Conservation (phyloP, 2,329 filamentous ascomycete genomes). For the Hypoxylon sp. region DNA sequence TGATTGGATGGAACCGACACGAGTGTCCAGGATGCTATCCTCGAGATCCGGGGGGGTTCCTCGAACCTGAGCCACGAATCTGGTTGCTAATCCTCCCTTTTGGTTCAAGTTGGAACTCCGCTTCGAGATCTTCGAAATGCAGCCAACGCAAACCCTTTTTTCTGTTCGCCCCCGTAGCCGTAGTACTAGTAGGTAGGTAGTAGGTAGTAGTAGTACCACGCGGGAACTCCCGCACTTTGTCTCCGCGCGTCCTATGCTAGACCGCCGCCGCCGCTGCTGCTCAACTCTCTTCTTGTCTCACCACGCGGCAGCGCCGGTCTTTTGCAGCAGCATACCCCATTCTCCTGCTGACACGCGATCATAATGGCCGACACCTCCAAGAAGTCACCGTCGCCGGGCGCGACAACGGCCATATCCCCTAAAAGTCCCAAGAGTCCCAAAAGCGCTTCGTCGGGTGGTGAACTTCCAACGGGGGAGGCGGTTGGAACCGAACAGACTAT, state of each 20-base stretch:
- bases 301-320: constrained; percentile 1
- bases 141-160: constrained; percentile 1
- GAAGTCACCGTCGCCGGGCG: constrained; percentile 11
- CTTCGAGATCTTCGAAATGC: constrained; percentile 13
- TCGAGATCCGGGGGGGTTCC: constrained; percentile 10
- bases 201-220: no score
- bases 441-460: constrained; percentile 7
- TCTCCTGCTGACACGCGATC: constrained; percentile 1
- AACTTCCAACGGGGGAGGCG: constrained; percentile 2
- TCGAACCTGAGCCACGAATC: constrained; percentile 6
- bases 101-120: constrained; percentile 2
- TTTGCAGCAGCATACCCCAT: constrained; percentile 5
- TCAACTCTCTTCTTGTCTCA: constrained; percentile 8
- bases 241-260: constrained; percentile 4
- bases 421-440: constrained; percentile 4
- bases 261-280: constrained; percentile 5
- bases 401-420: constrained; percentile 5
- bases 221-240: not conserved
- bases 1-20: constrained; percentile 17
- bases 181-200: not conserved
- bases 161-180: not conserved
- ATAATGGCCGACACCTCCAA: constrained; percentile 14
- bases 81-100: constrained; percentile 1
- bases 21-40: constrained; percentile 11
- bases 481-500: constrained; percentile 17